phyloP scores from a whole-genome alignment of 2,329 filamentous ascomycete genomes.

The Nannizziopsis barbatae region DNA sequence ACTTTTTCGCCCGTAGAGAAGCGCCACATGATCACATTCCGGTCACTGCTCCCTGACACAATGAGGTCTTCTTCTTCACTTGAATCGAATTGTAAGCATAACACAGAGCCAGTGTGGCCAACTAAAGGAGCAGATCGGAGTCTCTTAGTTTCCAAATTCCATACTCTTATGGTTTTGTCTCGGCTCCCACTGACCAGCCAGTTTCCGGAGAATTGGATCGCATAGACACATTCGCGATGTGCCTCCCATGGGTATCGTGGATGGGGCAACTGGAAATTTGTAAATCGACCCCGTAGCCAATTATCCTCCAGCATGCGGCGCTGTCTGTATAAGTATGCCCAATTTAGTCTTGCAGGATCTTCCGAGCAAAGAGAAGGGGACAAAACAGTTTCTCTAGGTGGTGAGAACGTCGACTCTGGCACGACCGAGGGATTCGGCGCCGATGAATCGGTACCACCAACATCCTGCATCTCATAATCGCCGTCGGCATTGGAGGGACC shows the following conservation, averaged over 20 bases:
- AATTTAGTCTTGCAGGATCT: conserved; percentile 54
- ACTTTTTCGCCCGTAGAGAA: conserved; percentile 83
- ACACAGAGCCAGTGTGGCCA: conserved; percentile 74
- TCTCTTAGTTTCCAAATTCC: conserved; percentile 73
- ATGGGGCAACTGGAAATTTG: conserved; percentile 83
- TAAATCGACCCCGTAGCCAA: conserved; percentile 72
- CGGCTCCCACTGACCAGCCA: conserved; percentile 89
- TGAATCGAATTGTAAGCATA: conserved; percentile 92
- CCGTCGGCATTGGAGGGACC: conserved; percentile 26
- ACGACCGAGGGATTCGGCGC: conserved; percentile 13
- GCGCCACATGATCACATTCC: conserved; percentile 77
- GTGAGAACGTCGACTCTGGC: conserved; percentile 11
- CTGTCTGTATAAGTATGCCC: conserved; percentile 87
- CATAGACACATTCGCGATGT: conserved; percentile 88
- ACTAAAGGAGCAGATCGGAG: conserved; percentile 61
- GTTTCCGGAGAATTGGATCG: conserved; percentile 74
- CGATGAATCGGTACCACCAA: conserved; percentile 15
- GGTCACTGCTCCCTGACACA: conserved; percentile 91
- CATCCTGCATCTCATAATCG: conserved; percentile 37
- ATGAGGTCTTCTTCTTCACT: conserved; percentile 78
- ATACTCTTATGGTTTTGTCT: conserved; percentile 77
- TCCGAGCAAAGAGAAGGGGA: conserved; percentile 3
- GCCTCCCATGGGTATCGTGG: conserved; percentile 68
- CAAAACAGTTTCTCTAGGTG: conserved; percentile 3
- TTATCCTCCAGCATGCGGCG: conserved; percentile 76